Conservation (phyloP, 805 yeast species). For the Lachancea lanzarotensis region DNA sequence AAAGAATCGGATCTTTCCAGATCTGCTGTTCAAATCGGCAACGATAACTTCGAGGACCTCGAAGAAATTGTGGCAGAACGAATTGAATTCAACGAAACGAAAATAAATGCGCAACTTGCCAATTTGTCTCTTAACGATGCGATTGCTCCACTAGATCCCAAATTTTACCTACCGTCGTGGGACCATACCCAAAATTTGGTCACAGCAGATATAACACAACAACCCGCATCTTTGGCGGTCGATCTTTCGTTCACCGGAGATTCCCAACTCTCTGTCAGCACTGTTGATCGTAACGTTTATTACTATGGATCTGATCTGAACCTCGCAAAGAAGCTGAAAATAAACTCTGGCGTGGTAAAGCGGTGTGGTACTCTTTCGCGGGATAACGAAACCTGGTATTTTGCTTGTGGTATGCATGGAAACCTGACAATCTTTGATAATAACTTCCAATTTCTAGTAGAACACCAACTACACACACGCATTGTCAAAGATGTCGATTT, state of each 20-base stretch:
- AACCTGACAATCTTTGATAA: constrained; percentile 13
- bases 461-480: constrained; percentile 34
- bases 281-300: background rate
- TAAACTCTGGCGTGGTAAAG: constrained; percentile 16
- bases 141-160: constrained; percentile 9
- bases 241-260: constrained; percentile 1
- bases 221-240: constrained; percentile 1
- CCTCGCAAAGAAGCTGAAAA: background rate
- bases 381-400: constrained; percentile 4
- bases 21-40: constrained; percentile 6
- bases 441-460: background rate
- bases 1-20: constrained; percentile 20
- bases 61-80: constrained; percentile 24
- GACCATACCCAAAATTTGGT: constrained; percentile 12
- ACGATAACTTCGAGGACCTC: constrained; percentile 14
- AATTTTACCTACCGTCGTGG: constrained; percentile 16
- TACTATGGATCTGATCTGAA: constrained; percentile 1
- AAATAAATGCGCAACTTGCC: constrained; percentile 11
- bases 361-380: constrained; percentile 15
- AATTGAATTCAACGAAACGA: constrained; percentile 20
- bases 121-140: constrained; percentile 14
- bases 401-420: constrained; percentile 25
- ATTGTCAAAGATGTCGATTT: constrained; percentile 34
- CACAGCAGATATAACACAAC: background rate
- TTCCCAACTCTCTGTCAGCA: background rate